These are phyloP conservation scores for Gossypium anomalum DNA, from an alignment of 345 rosid genomes.

Conservation along the genomic window DNA sequence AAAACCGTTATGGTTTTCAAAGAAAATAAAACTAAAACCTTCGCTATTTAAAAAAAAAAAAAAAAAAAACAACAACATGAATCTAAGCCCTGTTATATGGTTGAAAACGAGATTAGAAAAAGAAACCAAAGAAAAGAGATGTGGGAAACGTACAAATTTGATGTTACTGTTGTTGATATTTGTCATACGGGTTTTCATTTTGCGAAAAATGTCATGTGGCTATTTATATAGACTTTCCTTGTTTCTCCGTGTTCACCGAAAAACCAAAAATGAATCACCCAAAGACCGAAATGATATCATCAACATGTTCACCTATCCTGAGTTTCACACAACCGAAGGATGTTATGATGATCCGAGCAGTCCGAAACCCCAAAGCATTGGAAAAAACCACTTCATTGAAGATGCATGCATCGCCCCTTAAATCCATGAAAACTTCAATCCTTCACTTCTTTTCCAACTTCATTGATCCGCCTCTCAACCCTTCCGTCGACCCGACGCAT, in stretches of 20 bases:
- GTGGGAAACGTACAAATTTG: too few relatives aligned
- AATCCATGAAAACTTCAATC: not conserved
- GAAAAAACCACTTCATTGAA: not conserved
- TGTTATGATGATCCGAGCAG: not conserved
- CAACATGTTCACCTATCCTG: not conserved
- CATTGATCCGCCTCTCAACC: conserved; percentile 18
- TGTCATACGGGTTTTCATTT: too few relatives aligned
- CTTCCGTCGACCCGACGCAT: conserved; percentile 14
- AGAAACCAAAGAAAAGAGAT: too few relatives aligned
- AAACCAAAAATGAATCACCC: not conserved
- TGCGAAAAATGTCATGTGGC: too few relatives aligned
- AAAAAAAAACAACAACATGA: too few relatives aligned
- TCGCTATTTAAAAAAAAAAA: too few relatives aligned
- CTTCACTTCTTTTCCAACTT: not conserved
- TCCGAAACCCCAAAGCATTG: not conserved
- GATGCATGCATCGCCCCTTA: not conserved
- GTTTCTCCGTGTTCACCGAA: not conserved
- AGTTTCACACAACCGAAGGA: not conserved
- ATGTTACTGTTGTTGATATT: too few relatives aligned
- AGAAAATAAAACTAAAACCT: too few relatives aligned
- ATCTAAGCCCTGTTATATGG: too few relatives aligned
- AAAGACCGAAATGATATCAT: not conserved
- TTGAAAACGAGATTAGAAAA: too few relatives aligned
- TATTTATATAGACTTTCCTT: not conserved
- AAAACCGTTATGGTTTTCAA: too few relatives aligned